These are phyloP conservation scores for Sindora glabra DNA, from an alignment of 306 rosid genomes.

Conservation along the genomic window DNA sequence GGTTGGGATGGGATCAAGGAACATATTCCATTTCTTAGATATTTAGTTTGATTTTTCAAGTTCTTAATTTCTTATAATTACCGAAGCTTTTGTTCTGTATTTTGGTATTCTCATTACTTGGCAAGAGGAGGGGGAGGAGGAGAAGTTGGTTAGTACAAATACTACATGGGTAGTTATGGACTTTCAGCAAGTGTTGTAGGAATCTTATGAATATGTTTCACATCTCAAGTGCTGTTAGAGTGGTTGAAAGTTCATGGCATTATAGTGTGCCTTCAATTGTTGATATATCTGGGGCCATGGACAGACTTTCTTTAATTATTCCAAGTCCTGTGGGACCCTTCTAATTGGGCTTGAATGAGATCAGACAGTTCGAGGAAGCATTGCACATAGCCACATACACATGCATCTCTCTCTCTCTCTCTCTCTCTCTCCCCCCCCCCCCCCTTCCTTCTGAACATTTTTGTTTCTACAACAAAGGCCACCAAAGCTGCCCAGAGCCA, in stretches of 20 bases:
- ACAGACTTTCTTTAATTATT: too few relatives aligned
- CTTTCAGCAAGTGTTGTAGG: conserved; percentile 14
- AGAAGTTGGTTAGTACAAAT: background rate
- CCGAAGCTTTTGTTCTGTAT: too few relatives aligned
- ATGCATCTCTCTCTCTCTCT: too few relatives aligned
- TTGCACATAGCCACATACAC: too few relatives aligned
- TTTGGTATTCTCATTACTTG: conserved; percentile 6
- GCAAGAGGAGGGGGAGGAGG: conserved; percentile 14
- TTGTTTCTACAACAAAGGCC: too few relatives aligned
- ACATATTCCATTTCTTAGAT: conserved; percentile 18
- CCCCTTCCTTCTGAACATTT: too few relatives aligned
- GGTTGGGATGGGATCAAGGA: conserved; percentile 25
- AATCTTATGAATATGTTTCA: background rate
- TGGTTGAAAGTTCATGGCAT: conserved; percentile 12
- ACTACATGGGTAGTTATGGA: conserved; percentile 1
- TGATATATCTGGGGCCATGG: too few relatives aligned
- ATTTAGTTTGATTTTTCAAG: background rate
- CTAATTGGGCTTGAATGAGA: too few relatives aligned
- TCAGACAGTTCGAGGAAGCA: too few relatives aligned
- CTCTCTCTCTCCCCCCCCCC: too few relatives aligned
- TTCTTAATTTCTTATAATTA: conserved; percentile 6
- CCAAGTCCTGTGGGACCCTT: too few relatives aligned
- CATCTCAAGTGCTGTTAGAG: conserved; percentile 7
- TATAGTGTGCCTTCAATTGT: conserved; percentile 13
- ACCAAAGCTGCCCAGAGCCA: too few relatives aligned